Evolutionary conservation across 169 alveolate genomes (phyloP).

Genomic region (Cryptosporidium bovis): DNA sequence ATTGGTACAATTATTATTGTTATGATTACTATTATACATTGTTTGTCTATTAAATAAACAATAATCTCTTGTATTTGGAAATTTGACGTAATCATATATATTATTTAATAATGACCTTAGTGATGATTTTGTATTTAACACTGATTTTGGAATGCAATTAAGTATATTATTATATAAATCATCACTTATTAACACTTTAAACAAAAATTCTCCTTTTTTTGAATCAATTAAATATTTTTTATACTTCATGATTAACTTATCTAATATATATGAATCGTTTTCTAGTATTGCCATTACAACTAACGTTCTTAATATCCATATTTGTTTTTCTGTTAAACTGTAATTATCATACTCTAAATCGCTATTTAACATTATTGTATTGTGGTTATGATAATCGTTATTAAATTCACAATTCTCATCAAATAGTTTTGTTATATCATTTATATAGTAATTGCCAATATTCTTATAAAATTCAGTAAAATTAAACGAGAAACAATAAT

Average conservation of each 20-base stretch:
- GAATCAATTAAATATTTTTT: conserved; percentile 30
- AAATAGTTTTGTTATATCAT: background rate
- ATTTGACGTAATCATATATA: conserved; percentile 38
- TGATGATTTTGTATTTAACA: conserved; percentile 4
- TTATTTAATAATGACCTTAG: conserved; percentile 30
- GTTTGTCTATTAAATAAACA: background rate
- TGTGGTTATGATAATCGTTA: background rate
- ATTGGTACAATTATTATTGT: too few species aligned
- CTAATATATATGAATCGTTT: conserved; percentile 12
- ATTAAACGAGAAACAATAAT: conserved; percentile 82
- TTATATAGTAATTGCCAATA: conserved; percentile 9
- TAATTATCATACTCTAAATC: background rate
- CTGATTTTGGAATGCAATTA: conserved; percentile 41
- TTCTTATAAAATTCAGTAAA: conserved; percentile 83
- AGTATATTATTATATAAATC: conserved; percentile 47
- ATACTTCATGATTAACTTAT: background rate
- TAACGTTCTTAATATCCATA: conserved; percentile 35
- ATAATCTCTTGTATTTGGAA: conserved; percentile 52
- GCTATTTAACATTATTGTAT: background rate
- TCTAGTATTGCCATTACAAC: conserved; percentile 55
- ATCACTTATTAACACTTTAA: conserved; percentile 25
- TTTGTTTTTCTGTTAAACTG: conserved; percentile 7
- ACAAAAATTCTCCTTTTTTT: conserved; percentile 28
- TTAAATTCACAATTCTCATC: background rate
- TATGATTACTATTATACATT: background rate